Evolutionary conservation across 345 rosid species (phyloP).

Genomic region (Populus euphratica): DNA sequence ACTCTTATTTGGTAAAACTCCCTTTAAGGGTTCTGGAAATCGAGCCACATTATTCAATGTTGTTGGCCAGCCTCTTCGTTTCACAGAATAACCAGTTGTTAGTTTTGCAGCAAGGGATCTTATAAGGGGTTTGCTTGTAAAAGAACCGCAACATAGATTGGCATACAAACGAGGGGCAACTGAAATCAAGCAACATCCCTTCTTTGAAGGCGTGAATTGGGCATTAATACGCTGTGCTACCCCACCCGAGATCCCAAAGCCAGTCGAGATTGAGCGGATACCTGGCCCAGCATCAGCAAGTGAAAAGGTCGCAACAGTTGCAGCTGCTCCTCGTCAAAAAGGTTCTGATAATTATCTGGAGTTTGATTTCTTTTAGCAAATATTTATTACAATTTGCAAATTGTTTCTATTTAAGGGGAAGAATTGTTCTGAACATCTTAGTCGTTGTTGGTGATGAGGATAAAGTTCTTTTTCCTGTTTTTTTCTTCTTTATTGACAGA

Average conservation of each 20-base stretch:
- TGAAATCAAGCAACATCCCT: conserved; percentile 86
- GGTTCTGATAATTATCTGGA: conserved; percentile 81
- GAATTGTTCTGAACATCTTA: conserved; percentile 34
- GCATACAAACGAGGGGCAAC: conserved; percentile 89
- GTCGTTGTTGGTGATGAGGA: conserved; percentile 34
- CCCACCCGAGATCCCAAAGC: conserved; percentile 85
- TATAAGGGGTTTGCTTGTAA: conserved; percentile 69
- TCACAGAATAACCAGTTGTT: conserved; percentile 72
- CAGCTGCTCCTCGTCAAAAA: conserved; percentile 45
- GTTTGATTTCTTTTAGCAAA: conserved; percentile 81
- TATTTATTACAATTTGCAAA: conserved; percentile 20
- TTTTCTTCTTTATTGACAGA: conserved; percentile 24
- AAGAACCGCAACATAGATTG: conserved; percentile 81
- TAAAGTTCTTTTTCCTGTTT: conserved; percentile 14
- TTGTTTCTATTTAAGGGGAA: conserved; percentile 38
- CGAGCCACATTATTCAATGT: conserved; percentile 81
- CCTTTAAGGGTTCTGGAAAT: conserved; percentile 89
- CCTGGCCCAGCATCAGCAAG: conserved; percentile 42
- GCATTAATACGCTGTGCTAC: conserved; percentile 82
- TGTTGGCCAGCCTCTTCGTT: conserved; percentile 86
- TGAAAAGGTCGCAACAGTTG: conserved; percentile 40
- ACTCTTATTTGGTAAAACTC: conserved; percentile 83
- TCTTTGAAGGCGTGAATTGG: conserved; percentile 95
- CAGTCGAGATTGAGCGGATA: conserved; percentile 56
- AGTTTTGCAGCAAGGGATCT: conserved; percentile 85